Conservation (phyloP, 192 early-diverging fungal species). For the Umbelopsis sp. region DNA sequence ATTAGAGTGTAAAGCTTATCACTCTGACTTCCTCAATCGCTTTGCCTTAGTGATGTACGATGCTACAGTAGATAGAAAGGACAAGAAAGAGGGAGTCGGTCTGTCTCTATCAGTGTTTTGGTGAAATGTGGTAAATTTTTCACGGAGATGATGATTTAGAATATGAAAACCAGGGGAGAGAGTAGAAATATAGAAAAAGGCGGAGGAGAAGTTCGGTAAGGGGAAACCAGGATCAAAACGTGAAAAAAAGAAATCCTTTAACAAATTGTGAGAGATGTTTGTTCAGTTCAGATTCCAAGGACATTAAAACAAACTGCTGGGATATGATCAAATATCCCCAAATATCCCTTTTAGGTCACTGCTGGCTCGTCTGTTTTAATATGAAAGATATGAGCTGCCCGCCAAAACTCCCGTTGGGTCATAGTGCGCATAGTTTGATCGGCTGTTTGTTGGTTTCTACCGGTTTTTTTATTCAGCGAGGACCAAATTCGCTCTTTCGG, state of each 20-base stretch:
- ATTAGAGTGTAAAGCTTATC: neutral
- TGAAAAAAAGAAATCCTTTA: neutral
- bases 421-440: no score
- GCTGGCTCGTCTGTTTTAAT: no score
- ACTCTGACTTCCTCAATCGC: neutral
- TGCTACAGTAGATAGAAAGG: neutral
- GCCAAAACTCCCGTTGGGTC: no score
- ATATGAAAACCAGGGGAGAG: neutral
- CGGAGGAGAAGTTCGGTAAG: conserved; percentile 1
- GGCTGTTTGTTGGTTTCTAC: neutral
- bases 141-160: neutral
- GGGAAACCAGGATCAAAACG: neutral
- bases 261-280: no score
- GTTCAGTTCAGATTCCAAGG: no score
- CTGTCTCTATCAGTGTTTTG: no score
- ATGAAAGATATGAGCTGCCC: no score
- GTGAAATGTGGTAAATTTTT: neutral
- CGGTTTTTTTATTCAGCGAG: neutral
- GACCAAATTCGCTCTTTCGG: no score
- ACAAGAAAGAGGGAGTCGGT: neutral
- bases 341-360: no score
- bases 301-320: no score
- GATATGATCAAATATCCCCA: no score
- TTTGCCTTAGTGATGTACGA: neutral
- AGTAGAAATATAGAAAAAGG: conserved; percentile 9